Conservation (phyloP, 768 basidiomycete genomes). For the Tulasnella sp. region DNA sequence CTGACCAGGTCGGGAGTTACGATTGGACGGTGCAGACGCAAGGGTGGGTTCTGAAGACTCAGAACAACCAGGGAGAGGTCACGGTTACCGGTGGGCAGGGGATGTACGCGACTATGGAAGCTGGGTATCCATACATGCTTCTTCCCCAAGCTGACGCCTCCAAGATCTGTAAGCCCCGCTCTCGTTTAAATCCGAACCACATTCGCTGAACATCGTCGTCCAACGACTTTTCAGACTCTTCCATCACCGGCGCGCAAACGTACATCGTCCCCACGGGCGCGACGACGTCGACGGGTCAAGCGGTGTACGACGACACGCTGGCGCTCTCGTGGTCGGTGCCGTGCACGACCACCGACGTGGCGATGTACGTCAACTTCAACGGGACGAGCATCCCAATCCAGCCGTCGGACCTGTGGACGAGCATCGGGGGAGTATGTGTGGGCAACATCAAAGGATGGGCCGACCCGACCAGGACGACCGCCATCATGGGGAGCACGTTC, state of each 20-base stretch:
- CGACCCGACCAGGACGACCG: not conserved
- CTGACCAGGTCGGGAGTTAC: not conserved
- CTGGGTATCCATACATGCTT: slow-evolving; percentile 9
- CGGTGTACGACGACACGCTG: not conserved
- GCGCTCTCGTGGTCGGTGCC: not conserved
- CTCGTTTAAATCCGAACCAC: no score
- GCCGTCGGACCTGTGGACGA: not conserved
- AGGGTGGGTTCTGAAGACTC: not conserved
- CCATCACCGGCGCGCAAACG: not conserved
- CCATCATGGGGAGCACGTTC: slow-evolving; percentile 3
- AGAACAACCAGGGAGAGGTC: not conserved
- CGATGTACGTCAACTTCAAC: not conserved
- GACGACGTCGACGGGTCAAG: not conserved
- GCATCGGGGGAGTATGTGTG: slow-evolving; percentile 1
- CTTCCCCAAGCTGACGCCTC: not conserved
- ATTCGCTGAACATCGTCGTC: not conserved
- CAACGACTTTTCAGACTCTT: not conserved
- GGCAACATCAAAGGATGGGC: slow-evolving; percentile 10
- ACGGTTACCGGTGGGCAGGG: not conserved
- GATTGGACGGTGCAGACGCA: not conserved
- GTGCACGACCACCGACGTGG: not conserved
- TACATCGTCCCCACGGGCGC: not conserved
- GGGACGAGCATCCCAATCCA: not conserved
- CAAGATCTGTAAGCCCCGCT: not conserved
- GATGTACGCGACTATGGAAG: not conserved